Evolutionary conservation across 257 asterid species (phyloP).

Genomic region (Solanum virginianum): DNA sequence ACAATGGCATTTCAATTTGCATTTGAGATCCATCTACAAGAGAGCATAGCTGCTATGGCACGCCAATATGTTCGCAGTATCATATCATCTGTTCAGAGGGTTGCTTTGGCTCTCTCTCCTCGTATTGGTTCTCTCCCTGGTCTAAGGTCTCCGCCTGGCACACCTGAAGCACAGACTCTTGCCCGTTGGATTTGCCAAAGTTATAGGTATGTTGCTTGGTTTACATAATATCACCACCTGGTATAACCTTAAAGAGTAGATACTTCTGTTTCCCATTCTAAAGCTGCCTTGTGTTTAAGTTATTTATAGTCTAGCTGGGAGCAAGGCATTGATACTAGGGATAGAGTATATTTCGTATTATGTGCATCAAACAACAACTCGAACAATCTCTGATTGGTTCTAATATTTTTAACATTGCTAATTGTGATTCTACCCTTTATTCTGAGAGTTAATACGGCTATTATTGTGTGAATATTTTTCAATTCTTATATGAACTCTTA

Average conservation of each 20-base stretch:
- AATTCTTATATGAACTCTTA: background rate
- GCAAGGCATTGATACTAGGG: background rate
- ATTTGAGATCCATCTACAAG: conserved; percentile 78
- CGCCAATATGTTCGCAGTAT: conserved; percentile 86
- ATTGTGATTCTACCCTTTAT: background rate
- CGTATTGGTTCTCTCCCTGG: conserved; percentile 32
- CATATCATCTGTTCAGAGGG: conserved; percentile 93
- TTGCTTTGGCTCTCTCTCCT: conserved; percentile 85
- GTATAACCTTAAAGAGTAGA: background rate
- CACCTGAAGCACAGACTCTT: conserved; percentile 81
- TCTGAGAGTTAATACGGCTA: background rate
- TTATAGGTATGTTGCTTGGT: conserved; percentile 44
- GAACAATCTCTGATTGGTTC: background rate
- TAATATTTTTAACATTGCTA: background rate
- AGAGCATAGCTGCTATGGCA: conserved; percentile 76
- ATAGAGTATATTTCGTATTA: background rate
- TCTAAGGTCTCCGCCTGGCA: conserved; percentile 57
- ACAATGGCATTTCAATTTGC: conserved; percentile 95
- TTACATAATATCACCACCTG: background rate
- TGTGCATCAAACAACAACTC: background rate
- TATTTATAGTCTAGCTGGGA: background rate
- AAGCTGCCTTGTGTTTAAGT: background rate
- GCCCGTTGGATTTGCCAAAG: conserved; percentile 92
- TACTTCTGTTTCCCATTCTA: background rate
- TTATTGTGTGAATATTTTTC: background rate